These are phyloP conservation scores for Scleromitrula shiraiana DNA, from an alignment of 2,329 filamentous ascomycete genomes.

Conservation along the genomic window DNA sequence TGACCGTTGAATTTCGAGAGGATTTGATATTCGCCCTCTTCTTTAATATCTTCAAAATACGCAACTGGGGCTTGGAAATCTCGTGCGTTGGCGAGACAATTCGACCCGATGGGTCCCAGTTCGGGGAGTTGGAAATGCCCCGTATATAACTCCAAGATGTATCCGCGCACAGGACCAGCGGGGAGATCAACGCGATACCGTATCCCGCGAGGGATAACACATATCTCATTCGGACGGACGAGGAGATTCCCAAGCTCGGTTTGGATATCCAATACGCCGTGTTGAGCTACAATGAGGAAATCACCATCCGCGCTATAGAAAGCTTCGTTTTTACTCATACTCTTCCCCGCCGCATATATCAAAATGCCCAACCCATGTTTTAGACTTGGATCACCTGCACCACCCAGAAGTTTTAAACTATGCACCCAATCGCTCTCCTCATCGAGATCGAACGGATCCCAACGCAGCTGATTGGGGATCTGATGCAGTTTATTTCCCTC, in stretches of 20 bases:
- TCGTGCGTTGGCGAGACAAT: slow-evolving; percentile 64
- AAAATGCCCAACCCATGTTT: slow-evolving; percentile 76
- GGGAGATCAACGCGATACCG: slow-evolving; percentile 64
- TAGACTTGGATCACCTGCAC: slow-evolving; percentile 69
- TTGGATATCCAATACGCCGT: slow-evolving; percentile 65
- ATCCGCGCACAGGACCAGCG: slow-evolving; percentile 56
- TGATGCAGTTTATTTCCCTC: slow-evolving; percentile 45
- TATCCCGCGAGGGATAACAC: slow-evolving; percentile 66
- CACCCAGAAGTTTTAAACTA: slow-evolving; percentile 58
- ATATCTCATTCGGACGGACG: slow-evolving; percentile 72
- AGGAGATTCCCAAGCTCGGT: slow-evolving; percentile 69
- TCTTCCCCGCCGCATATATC: slow-evolving; percentile 69
- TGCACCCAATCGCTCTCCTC: slow-evolving; percentile 61
- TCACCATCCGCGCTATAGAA: slow-evolving; percentile 84
- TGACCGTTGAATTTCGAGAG: slow-evolving; percentile 59
- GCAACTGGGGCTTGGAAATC: slow-evolving; percentile 72
- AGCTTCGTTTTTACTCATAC: slow-evolving; percentile 66
- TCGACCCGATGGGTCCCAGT: slow-evolving; percentile 65
- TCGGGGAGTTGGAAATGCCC: slow-evolving; percentile 65
- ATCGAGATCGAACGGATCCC: slow-evolving; percentile 65
- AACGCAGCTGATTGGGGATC: slow-evolving; percentile 74
- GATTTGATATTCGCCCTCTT: slow-evolving; percentile 39
- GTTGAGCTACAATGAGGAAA: slow-evolving; percentile 67
- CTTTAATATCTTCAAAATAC: slow-evolving; percentile 51
- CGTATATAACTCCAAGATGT: slow-evolving; percentile 68